Evolutionary conservation across 805 yeast genomes (phyloP).

Genomic region (Suhomyces prunicola): DNA sequence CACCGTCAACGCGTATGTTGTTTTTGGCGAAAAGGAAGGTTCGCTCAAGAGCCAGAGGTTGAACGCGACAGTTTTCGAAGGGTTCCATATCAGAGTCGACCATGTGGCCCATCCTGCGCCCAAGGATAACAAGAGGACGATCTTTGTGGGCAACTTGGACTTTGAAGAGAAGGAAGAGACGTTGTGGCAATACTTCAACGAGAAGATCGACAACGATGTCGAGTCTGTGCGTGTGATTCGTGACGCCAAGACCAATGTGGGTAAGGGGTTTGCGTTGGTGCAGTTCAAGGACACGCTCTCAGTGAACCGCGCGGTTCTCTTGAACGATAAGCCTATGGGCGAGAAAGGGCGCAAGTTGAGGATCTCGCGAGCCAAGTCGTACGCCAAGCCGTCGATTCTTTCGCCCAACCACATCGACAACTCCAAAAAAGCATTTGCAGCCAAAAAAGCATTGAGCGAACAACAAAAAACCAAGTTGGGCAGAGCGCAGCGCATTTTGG

Average conservation of each 20-base stretch:
- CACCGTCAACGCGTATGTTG: conserved; percentile 85
- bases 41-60: conserved; percentile 47
- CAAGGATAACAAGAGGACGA: conserved; percentile 77
- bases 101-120: conserved; percentile 88
- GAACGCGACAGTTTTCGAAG: conserved; percentile 67
- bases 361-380: conserved; percentile 55
- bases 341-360: conserved; percentile 62
- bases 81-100: conserved; percentile 84
- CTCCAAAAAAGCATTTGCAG: conserved; percentile 23
- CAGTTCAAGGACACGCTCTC: conserved; percentile 74
- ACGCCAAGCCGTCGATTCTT: conserved; percentile 38
- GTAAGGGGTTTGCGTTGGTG: conserved; percentile 96
- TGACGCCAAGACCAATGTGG: conserved; percentile 89
- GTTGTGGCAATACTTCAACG: conserved; percentile 75
- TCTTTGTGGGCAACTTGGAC: conserved; percentile 91
- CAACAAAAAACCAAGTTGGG: conserved; percentile 76
- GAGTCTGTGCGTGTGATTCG: conserved; percentile 89
- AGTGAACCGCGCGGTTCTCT: conserved; percentile 77
- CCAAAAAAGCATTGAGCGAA: conserved; percentile 44
- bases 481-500: conserved; percentile 70
- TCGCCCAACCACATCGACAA: conserved; percentile 45
- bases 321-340: conserved; percentile 62
- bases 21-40: conserved; percentile 55
- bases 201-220: conserved; percentile 47
- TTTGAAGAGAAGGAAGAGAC: conserved; percentile 91